phyloP scores from a whole-genome alignment of 2,329 filamentous ascomycete species.

The Apiospora kogelbergensis region DNA sequence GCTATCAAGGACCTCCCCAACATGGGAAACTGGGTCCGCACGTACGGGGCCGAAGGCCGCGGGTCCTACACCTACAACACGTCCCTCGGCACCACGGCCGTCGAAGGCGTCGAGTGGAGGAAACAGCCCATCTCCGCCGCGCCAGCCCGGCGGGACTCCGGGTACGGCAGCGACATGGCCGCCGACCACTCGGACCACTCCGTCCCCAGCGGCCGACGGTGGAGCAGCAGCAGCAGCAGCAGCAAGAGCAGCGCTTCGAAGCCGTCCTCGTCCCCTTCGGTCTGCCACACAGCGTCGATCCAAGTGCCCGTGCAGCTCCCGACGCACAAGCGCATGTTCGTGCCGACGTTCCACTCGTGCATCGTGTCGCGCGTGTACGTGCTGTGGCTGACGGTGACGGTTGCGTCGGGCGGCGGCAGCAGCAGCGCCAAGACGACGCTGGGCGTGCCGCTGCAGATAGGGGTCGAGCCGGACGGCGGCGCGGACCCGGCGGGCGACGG shows the following conservation, averaged over 20 bases:
- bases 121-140: conserved; percentile 31
- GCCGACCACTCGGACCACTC: background rate
- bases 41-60: conserved; percentile 39
- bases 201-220: conserved; percentile 24
- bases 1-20: conserved; percentile 50
- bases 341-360: conserved; percentile 60
- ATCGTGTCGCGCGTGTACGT: conserved; percentile 56
- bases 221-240: conserved; percentile 29
- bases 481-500: conserved; percentile 27
- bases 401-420: conserved; percentile 39
- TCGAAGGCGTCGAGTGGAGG: conserved; percentile 47
- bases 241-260: too few species aligned
- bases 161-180: conserved; percentile 45
- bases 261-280: conserved; percentile 21
- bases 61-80: conserved; percentile 48
- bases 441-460: conserved; percentile 51
- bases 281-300: conserved; percentile 43
- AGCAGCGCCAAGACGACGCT: conserved; percentile 40
- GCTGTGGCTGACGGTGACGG: conserved; percentile 43
- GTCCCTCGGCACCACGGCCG: conserved; percentile 38
- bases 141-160: conserved; percentile 49
- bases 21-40: conserved; percentile 42
- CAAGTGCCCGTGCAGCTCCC: conserved; percentile 51
- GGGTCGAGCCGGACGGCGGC: conserved; percentile 34
- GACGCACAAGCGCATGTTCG: conserved; percentile 46